Evolutionary conservation across 192 early-diverging fungal species (phyloP).

Genomic region (Rhizophagus prolifer): DNA sequence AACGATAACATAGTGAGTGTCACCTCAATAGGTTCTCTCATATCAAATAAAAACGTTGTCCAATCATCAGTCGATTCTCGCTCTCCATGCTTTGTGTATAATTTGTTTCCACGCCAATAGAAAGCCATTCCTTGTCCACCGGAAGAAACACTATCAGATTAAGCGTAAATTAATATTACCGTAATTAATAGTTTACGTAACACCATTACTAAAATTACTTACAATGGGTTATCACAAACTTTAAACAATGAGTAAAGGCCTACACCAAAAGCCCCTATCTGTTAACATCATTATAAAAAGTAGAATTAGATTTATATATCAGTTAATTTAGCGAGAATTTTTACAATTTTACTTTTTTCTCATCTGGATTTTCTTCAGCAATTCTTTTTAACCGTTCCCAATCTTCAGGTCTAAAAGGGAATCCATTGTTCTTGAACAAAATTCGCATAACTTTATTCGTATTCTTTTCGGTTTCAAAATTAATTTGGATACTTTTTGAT

Average conservation of each 20-base stretch:
- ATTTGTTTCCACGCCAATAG: constrained; percentile 83
- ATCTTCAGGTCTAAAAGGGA: no score
- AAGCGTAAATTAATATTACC: background rate
- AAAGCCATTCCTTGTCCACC: constrained; percentile 82
- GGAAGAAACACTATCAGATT: constrained; percentile 56
- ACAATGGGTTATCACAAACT: constrained; percentile 88
- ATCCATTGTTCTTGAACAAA: no score
- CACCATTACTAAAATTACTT: background rate
- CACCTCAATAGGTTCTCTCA: constrained; percentile 68
- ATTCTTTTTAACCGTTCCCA: no score
- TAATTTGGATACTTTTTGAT: no score
- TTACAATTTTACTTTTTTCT: no score
- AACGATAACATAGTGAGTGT: background rate
- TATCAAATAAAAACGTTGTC: constrained; percentile 76
- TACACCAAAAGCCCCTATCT: constrained; percentile 82
- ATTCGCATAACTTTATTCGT: no score
- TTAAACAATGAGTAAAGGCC: constrained; percentile 88
- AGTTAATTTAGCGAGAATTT: no score
- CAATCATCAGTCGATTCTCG: constrained; percentile 53
- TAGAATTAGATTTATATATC: no score
- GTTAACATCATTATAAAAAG: background rate
- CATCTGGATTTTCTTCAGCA: no score
- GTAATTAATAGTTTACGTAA: background rate
- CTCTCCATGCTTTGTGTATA: constrained; percentile 72
- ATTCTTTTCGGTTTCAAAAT: no score